phyloP scores from a whole-genome alignment of 1,284 basidiomycete genomes.

The Marasmius fiardii region DNA sequence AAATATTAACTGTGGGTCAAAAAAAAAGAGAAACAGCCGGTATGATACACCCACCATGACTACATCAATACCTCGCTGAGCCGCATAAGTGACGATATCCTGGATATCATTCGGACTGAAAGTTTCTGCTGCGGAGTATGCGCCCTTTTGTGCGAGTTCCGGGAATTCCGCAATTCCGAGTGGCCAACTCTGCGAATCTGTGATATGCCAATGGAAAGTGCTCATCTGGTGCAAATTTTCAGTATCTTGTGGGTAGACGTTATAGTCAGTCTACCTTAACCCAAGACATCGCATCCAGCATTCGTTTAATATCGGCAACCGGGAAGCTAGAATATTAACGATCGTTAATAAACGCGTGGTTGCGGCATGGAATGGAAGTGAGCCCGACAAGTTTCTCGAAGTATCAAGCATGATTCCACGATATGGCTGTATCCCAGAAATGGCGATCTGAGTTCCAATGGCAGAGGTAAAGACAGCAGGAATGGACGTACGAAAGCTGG shows the following conservation, averaged over 20 bases:
- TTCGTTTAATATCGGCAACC: slow-evolving; percentile 63
- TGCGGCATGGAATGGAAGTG: not conserved
- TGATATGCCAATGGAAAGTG: slow-evolving; percentile 81
- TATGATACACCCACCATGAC: slow-evolving; percentile 1
- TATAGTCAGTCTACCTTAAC: slow-evolving; percentile 85
- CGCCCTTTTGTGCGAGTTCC: slow-evolving; percentile 61
- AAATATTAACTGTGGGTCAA: too few relatives aligned
- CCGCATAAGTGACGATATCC: slow-evolving; percentile 70
- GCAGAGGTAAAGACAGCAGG: not conserved
- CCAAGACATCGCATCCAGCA: slow-evolving; percentile 84
- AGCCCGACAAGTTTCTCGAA: slow-evolving; percentile 38
- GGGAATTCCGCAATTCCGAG: slow-evolving; percentile 60
- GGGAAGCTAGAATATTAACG: slow-evolving; percentile 18
- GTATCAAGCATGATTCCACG: slow-evolving; percentile 85
- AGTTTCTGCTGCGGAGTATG: slow-evolving; percentile 55
- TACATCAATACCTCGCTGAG: slow-evolving; percentile 42
- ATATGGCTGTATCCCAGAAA: slow-evolving; percentile 52
- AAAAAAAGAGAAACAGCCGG: too few relatives aligned
- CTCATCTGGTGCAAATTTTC: slow-evolving; percentile 44
- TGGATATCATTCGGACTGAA: slow-evolving; percentile 63
- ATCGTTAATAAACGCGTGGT: not conserved
- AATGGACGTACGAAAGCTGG: slow-evolving; percentile 57
- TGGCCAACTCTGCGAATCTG: slow-evolving; percentile 76
- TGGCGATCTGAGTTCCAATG: not conserved
- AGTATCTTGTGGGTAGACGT: not conserved